Percentiles rank a stretch among this genome's conserved stretches.
Evolutionary conservation across 2,329 filamentous ascomycete genomes (phyloP).

Genomic region (Ophiosphaerella herpotricha): DNA sequence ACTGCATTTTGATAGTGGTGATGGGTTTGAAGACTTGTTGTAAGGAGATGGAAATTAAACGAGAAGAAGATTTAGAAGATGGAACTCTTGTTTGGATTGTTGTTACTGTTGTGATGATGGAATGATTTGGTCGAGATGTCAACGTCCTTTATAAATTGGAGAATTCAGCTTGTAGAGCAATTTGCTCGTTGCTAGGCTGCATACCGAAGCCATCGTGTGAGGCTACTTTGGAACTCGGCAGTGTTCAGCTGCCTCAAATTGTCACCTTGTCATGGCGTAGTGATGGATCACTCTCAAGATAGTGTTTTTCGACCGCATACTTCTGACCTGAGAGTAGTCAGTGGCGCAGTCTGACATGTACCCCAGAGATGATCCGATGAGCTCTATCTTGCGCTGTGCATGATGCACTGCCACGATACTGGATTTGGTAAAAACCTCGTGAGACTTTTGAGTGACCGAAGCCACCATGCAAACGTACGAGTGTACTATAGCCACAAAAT

Average conservation of each 20-base stretch:
- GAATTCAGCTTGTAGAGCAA: not conserved
- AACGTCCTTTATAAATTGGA: slow-evolving; percentile 2
- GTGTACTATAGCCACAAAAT: too few relatives aligned
- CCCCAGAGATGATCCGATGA: not conserved
- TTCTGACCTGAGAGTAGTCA: slow-evolving; percentile 1
- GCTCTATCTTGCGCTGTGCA: not conserved
- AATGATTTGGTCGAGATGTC: not conserved
- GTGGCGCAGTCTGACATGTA: slow-evolving; percentile 5
- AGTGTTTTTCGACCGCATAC: not conserved
- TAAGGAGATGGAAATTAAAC: not conserved
- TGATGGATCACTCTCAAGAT: not conserved
- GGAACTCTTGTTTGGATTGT: slow-evolving; percentile 5
- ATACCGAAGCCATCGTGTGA: too few relatives aligned
- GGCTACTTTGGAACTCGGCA: not conserved
- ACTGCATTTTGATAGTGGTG: slow-evolving; percentile 15
- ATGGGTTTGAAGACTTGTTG: not conserved
- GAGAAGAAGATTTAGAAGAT: not conserved
- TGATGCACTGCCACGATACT: not conserved
- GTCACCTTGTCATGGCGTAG: slow-evolving; percentile 2
- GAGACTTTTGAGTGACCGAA: not conserved
- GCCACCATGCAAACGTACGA: too few relatives aligned
- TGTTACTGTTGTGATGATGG: not conserved
- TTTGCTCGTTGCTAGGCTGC: not conserved
- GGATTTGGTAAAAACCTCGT: not conserved
- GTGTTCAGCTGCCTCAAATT: slow-evolving; percentile 4